Evolutionary conservation across 164 flowering plant species (phyloP).

Genomic region (Santalum album): DNA sequence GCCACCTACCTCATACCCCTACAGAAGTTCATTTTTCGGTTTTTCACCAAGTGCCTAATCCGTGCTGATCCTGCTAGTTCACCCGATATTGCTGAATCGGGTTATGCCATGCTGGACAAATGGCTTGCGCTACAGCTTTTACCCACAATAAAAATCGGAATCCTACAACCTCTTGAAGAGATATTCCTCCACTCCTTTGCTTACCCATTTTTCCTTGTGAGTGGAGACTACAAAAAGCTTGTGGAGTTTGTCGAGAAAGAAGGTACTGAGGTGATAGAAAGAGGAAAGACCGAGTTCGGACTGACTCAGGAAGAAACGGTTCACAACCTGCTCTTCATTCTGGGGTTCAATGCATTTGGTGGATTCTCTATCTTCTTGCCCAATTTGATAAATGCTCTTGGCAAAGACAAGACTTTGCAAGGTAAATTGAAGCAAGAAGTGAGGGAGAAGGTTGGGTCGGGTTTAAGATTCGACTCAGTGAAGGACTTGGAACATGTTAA

Average conservation of each 20-base stretch:
- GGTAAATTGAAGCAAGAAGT: conserved; percentile 47
- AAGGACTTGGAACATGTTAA: conserved; percentile 42
- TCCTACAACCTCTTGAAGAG: conserved; percentile 61
- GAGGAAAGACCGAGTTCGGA: conserved; percentile 44
- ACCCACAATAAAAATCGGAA: conserved; percentile 38
- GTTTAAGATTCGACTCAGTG: conserved; percentile 44
- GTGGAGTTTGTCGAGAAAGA: conserved; percentile 36
- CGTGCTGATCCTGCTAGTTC: conserved; percentile 55
- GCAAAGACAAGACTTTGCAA: conserved; percentile 35
- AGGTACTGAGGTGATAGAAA: conserved; percentile 37
- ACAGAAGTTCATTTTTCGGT: conserved; percentile 49
- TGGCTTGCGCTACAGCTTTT: conserved; percentile 70
- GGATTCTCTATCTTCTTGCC: conserved; percentile 67
- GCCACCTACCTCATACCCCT: conserved; percentile 31
- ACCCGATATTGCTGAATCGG: conserved; percentile 43
- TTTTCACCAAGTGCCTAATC: conserved; percentile 38
- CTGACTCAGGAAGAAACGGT: conserved; percentile 48
- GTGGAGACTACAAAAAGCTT: conserved; percentile 47
- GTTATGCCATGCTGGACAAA: conserved; percentile 33
- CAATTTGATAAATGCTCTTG: conserved; percentile 24
- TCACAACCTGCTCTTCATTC: conserved; percentile 61
- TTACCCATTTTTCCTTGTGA: conserved; percentile 49
- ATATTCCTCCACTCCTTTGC: conserved; percentile 66
- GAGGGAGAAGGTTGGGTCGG: conserved; percentile 14
- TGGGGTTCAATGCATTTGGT: conserved; percentile 89